Base-by-base conservation (phyloP, 257 asterid genomes). In the Scutellaria barbata region DNA sequence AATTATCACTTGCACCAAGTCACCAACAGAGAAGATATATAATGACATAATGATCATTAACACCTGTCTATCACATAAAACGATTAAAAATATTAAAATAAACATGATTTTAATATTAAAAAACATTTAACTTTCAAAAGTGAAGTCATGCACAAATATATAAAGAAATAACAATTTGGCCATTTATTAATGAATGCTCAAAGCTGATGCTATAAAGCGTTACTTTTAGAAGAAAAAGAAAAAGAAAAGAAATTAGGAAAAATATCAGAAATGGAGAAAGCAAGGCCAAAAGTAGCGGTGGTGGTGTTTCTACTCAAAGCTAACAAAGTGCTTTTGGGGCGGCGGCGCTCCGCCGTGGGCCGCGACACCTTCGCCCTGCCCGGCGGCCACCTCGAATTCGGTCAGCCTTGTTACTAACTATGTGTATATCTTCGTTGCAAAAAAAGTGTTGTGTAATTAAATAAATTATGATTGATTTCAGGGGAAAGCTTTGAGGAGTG, bases 301-400 rank as follows among this genome's bases (percentile, higher is more conserved):
- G 94, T 71, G 39, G 84, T 85, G 14, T 87, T 89, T 70, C 67
- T 89, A 39, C 73, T 85, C 17, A 85, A 83, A 51, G 87, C 74
- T 1, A 80, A 78, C 1, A 77, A 73, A 58, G 88, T 87, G 66
- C 70, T 87, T 8, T 45, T 89, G 70, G 94, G 96, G 62, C 86
- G 89, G 71, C 88, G 87, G 51, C 89, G 78, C 71, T 73, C 86
- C 53, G 22, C 85, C 69, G 84, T 76, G 43, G 90, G 94, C 69
- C 76, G 81, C 33, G 68, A 72, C 74, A 82, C 83, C 52, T 87
- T 87, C 73, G 87, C 90, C 8, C 77, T 89, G 5, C 96, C 92
- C 71, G 86, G 92, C 6, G 92, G 90, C 66, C 88, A 85, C 70
- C 88, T 89, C 3, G 94, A 89, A 64, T 89, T 87, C 79, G 96